Base-by-base conservation (phyloP, 148 eudicot genomes). In the Nyssa sinensis region DNA sequence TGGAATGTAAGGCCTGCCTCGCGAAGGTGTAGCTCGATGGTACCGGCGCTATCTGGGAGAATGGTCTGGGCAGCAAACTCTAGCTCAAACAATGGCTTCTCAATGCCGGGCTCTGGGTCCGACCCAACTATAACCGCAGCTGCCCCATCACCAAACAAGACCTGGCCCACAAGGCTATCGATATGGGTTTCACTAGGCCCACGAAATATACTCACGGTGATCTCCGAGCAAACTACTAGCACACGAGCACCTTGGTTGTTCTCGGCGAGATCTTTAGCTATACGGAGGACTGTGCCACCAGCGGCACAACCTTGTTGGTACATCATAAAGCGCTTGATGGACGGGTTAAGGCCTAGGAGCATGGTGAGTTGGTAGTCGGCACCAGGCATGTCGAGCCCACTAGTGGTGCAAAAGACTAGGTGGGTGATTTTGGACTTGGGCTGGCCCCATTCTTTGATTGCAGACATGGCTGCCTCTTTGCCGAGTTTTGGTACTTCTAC, bases 401-500 rank as follows among this genome's bases (percentile, higher is more conserved):
- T 41, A 41, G 74, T 79, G 78, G 81, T 74, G 81, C 81, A 79
- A 1, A 79, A 74, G 73, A 79, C 69, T 9, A 79, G 25, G 64
- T 74, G 82, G 63, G 82, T 79, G 71, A 79, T 79, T 11, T 79
- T 74, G 71, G 78, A 74, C 37, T 69, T 79, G 41, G 71, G 82
- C 17, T 70, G 80, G 57, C 70, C 80, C 70, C 75, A 77, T 64
- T 77, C 80, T 3, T 70, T 77, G 37, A 77, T 77, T 10, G 80
- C 80, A 64, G 64, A 63, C 12, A 39, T 24, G 11, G 80, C 74
- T 9, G 70, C 69, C 31, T 74, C 78, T 69, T 79, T 74, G 14
- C 75, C 78, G 0, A 74, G 32, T 16, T 79, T 74, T 24, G 81
- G 81, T 1, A 79, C 73, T 53, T 73, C 77, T 0, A 74, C 69